Base-by-base conservation (phyloP, 1,139 yeast genomes). In the Geotrichum macrosporum region DNA sequence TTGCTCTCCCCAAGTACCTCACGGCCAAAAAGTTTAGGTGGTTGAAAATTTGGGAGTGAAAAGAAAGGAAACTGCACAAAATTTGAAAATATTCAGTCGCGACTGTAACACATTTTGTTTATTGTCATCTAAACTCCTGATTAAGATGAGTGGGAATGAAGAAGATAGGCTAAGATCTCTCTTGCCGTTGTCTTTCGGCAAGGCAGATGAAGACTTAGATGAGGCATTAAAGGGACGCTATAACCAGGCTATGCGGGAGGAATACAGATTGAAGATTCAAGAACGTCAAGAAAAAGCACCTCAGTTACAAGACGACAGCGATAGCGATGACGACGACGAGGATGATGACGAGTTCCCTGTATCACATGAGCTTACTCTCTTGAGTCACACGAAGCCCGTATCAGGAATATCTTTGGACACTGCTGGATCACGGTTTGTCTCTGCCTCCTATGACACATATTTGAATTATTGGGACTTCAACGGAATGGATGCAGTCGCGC, bases 391-490 rank as follows among this genome's bases (percentile, higher is more conserved):
- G 13, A 58, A 61, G 36, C 48, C 58, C 1, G 55, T 67, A 6
- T 55, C 66, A 1, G 56, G 61, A 2, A 51, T 67, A 6, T 56
- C 64, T 1, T 37, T 60, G 4, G 71, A 67, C 47, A 50, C 57
- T 1, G 50, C 60, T 1, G 71, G 71, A 0, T 44, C 61, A 10
- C 55, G 70, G 8, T 45, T 66, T 13, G 57, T 55, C 9, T 55
- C 67, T 1, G 60, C 65, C 1, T 60, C 68, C 0, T 52, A 55
- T 41, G 71, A 67, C 47, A 52, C 57, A 18, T 48, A 50, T n/a
- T 48, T 67, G 20, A 58, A 58, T 34, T 55, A 61, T 29, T 67
- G 66, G 66, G 70, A 67, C 38, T 66, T 67, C 48, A 53, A 55
- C 20, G 67, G 67, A 22, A 65, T 67, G 68, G 62, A 60, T 33